Conservation (phyloP, 2,329 filamentous ascomycete genomes). For the Diaporthe sp. region DNA sequence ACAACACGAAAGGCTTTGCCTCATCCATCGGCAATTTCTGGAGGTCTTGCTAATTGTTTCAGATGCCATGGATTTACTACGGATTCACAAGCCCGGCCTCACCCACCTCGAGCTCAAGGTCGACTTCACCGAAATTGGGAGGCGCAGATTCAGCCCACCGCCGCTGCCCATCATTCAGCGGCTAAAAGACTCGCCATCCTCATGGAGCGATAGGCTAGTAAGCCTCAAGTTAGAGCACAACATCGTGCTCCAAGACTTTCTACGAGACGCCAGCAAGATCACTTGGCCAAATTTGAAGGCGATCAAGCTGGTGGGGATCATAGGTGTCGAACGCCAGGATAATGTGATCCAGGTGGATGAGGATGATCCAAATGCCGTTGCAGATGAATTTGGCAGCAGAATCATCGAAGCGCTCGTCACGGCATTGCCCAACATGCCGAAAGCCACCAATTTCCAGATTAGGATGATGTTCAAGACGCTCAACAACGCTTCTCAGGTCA, state of each 20-base stretch:
- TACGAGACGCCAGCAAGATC: not conserved
- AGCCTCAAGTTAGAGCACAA: not conserved
- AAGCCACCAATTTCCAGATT: not conserved
- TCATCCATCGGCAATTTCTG: no score
- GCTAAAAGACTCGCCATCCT: not conserved
- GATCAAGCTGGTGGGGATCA: not conserved
- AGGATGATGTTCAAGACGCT: not conserved
- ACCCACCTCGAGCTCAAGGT: not conserved
- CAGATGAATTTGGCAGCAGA: not conserved
- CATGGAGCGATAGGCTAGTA: not conserved
- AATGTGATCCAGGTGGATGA: no score
- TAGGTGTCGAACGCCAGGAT: no score
- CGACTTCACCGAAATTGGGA: not conserved
- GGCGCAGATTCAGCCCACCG: no score
- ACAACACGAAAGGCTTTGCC: not conserved
- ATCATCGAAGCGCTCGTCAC: not conserved
- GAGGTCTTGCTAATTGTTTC: not conserved
- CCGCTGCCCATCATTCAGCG: not conserved
- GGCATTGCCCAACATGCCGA: not conserved
- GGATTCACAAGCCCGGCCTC: not conserved
- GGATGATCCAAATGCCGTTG: not conserved
- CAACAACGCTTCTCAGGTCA: no score
- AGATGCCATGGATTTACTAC: not conserved
- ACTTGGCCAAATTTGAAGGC: not conserved
- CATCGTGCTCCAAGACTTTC: not conserved